Evolutionary conservation across 2,329 filamentous ascomycete genomes (phyloP).

Genomic region (Aspergillus chevalieri): DNA sequence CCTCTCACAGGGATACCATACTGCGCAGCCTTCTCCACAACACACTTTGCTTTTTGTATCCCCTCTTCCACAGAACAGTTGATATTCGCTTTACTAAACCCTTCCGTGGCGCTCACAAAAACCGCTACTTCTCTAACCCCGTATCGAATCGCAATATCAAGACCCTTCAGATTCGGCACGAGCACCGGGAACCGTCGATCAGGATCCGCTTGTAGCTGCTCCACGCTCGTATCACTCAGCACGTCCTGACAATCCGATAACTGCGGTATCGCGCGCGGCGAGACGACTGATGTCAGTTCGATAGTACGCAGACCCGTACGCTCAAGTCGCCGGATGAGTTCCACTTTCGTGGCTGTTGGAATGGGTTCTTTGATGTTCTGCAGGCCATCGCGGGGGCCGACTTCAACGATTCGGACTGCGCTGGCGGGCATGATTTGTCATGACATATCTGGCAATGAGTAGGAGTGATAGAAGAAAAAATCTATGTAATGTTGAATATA

Average conservation of each 20-base stretch:
- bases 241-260: conserved; percentile 40
- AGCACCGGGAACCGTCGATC: conserved; percentile 33
- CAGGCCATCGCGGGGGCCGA: conserved; percentile 77
- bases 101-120: conserved; percentile 38
- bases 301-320: conserved; percentile 65
- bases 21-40: conserved; percentile 22
- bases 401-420: conserved; percentile 60
- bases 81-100: conserved; percentile 39
- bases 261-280: conserved; percentile 80
- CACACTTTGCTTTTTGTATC: conserved; percentile 26
- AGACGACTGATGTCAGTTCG: conserved; percentile 76
- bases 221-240: conserved; percentile 8
- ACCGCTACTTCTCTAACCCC: conserved; percentile 36
- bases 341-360: conserved; percentile 65
- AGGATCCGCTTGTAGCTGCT: conserved; percentile 48
- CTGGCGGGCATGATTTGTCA: too few species aligned
- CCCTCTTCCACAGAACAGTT: conserved; percentile 37
- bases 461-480: too few species aligned
- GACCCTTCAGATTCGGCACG: conserved; percentile 36
- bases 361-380: conserved; percentile 76
- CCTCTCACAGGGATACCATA: too few species aligned
- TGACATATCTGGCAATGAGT: too few species aligned
- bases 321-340: conserved; percentile 65
- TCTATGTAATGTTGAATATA: too few species aligned
- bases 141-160: conserved; percentile 52